phyloP scores from a whole-genome alignment of 192 early-diverging fungal genomes.

The Coemansia sp. region DNA sequence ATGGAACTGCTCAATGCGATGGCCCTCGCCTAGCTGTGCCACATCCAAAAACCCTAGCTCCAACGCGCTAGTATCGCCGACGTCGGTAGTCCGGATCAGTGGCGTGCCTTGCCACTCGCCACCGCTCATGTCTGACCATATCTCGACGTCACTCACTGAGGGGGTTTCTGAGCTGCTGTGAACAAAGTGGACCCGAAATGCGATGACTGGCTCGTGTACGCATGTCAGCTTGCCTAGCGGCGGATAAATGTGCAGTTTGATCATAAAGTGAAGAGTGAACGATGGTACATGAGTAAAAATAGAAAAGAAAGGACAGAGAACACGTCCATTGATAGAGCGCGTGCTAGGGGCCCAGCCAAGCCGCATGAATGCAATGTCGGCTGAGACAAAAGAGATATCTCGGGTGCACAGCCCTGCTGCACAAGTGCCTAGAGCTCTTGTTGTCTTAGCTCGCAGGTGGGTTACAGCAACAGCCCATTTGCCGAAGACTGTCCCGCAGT shows the following conservation, averaged over 20 bases:
- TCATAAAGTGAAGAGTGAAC: slow-evolving; percentile 2
- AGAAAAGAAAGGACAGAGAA: background rate
- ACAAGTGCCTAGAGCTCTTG: background rate
- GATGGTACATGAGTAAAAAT: background rate
- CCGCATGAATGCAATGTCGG: background rate
- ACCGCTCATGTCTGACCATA: slow-evolving; percentile 40
- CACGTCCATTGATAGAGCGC: background rate
- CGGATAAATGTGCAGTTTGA: slow-evolving; percentile 27
- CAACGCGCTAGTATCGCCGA: background rate
- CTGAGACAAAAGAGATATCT: background rate
- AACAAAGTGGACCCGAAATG: slow-evolving; percentile 41
- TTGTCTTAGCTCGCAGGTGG: background rate
- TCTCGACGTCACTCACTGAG: slow-evolving; percentile 14
- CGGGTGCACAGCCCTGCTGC: background rate
- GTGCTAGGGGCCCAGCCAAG: slow-evolving; percentile 11
- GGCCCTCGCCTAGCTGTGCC: slow-evolving; percentile 8
- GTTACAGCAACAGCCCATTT: slow-evolving; percentile 5
- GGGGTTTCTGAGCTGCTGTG: background rate
- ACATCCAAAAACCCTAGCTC: slow-evolving; percentile 32
- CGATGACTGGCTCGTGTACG: slow-evolving; percentile 22
- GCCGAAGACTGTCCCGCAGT: slow-evolving; percentile 10
- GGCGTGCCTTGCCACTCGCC: slow-evolving; percentile 25
- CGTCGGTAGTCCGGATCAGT: background rate
- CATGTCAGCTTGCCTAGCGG: slow-evolving; percentile 39
- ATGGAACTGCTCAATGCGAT: slow-evolving; percentile 21